Evolutionary conservation across 257 asterid genomes (phyloP), one percentile per base, ranked within the genome.

Genomic region (Marsdenia floribunda): DNA sequence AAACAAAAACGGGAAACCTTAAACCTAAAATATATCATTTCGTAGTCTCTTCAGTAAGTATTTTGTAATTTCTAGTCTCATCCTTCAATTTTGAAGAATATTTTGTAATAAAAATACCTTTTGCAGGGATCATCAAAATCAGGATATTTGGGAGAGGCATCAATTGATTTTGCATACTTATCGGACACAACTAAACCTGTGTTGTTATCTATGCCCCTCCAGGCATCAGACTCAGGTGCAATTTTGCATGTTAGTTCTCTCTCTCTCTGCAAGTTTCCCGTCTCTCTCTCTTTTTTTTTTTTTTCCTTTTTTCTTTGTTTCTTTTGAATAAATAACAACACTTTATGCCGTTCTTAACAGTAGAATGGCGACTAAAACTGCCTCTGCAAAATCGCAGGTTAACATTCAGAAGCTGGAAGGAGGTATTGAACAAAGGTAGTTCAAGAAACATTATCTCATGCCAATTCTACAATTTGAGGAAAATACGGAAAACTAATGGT

Each of bases 81-180:
- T 38, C 46, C 68, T 52, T 68, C 55, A 37, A 33, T 57, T 24
- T 7, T 44, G 37, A 58, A 40, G 59, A 53, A 53, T 5, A 47
- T 46, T 69, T 70, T 54, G 40, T 35, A 2, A 59, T 58, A 53
- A 72, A 29, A n/a, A 14, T 21, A 38, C 18, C 53, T 70, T 82
- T 71, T 53, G 69, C 94, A 94, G 98, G 96, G 96, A 49, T 92
- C 98, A 77, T 90, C 97, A 24, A 94, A 92, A 80, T 74, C 97
- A 71, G 95, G 97, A 63, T 86, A 92, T 81, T 83, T 94, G 54
- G 97, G 98, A 87, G 98, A 94, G 79, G 93, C 87, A 44, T 86
- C 90, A 5, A 76, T 91, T 75, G 97, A 94, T 88, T 92, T 94
- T 88, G 93, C 96, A n/a, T 97, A 91, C 84, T 89, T 90, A 73